A percentile compares a stretch with the other conserved stretches of the same genome.
phyloP scores from a whole-genome alignment of 352 stramenopile genomes.

The Saprolegnia parasitica region DNA sequence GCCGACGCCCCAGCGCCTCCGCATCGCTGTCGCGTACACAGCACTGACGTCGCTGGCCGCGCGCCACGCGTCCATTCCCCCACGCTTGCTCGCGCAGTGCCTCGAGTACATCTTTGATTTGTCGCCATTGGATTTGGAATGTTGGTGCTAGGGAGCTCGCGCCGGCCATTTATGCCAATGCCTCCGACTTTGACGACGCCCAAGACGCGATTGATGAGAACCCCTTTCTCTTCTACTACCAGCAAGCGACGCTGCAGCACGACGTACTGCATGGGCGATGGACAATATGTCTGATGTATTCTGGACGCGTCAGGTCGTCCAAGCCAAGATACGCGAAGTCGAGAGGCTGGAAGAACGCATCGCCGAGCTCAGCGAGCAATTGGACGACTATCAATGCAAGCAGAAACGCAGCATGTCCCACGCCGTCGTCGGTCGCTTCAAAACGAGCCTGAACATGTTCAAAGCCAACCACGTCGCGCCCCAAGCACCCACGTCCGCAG shows the following conservation, averaged over 20 bases:
- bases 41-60: not conserved
- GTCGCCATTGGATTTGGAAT: not conserved
- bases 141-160: not conserved
- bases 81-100: not conserved
- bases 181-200: not conserved
- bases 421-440: not conserved
- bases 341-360: not conserved
- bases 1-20: constrained; percentile 8
- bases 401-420: constrained; percentile 3
- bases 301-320: not conserved
- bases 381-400: not conserved
- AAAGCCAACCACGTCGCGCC: constrained; percentile 7
- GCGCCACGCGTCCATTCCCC: not conserved
- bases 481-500: not conserved
- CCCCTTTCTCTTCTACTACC: constrained; percentile 13
- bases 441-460: constrained; percentile 8
- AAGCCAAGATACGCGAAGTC: not conserved
- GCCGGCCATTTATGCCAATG: constrained; percentile 1
- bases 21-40: constrained; percentile 8
- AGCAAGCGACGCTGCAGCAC: constrained; percentile 3
- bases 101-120: constrained; percentile 12
- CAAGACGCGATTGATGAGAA: not conserved
- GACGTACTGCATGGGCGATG: not conserved
- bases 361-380: not conserved
- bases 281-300: not conserved